Conservation (phyloP, 2,329 filamentous ascomycete genomes). For the Catunica adiposa region DNA sequence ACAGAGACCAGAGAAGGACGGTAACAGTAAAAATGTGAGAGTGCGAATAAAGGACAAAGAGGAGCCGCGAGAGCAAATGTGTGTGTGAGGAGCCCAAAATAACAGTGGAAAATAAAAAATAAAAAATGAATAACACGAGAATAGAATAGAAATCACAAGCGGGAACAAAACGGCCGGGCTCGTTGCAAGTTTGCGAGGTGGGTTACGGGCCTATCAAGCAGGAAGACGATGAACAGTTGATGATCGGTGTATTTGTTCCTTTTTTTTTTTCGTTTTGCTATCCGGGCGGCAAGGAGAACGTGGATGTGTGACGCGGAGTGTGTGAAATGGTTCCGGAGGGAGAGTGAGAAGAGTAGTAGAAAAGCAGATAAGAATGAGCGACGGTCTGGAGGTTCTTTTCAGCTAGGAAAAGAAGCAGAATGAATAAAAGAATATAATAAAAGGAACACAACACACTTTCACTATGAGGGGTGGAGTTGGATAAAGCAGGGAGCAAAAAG, state of each 20-base stretch:
- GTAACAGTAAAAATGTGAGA: neutral
- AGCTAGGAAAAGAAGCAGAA: slow-evolving; percentile 19
- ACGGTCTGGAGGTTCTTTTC: slow-evolving; percentile 16
- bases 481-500: slow-evolving; percentile 6
- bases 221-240: neutral
- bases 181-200: slow-evolving; percentile 2
- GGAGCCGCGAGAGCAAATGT: neutral
- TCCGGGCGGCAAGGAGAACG: neutral
- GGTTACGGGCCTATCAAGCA: slow-evolving; percentile 6
- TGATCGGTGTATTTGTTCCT: slow-evolving; percentile 1
- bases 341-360: neutral
- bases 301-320: neutral
- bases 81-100: neutral
- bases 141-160: neutral
- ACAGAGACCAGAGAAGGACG: neutral
- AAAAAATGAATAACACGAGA: neutral
- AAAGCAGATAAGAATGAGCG: slow-evolving; percentile 16
- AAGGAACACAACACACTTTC: slow-evolving; percentile 13
- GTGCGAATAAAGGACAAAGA: neutral
- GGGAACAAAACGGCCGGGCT: slow-evolving; percentile 1
- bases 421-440: slow-evolving; percentile 18
- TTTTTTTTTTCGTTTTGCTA: neutral
- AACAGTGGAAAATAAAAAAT: neutral
- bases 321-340: neutral
- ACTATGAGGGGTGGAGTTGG: neutral